Evolutionary conservation across 441 rosid genomes (phyloP), one percentile per base, ranked within the genome.

Genomic region (Manihot esculenta): DNA sequence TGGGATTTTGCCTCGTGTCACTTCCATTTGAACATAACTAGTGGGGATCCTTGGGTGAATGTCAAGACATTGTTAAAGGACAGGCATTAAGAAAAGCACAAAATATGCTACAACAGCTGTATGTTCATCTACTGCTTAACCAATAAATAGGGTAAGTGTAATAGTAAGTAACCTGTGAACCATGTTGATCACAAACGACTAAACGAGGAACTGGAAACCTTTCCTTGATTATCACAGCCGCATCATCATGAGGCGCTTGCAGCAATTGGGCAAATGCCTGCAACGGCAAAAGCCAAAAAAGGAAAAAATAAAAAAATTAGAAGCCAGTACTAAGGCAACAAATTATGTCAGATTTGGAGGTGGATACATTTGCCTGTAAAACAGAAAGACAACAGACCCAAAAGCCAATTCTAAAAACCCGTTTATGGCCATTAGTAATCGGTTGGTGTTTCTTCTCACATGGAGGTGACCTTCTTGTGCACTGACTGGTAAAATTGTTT

Each of bases 181-280:
- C 95, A 76, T 92, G 88, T 80, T 94, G 99, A 83, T 94, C 95
- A 59, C 97, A 94, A 60, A 87, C 78, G 69, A 92, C 99, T 26
- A 92, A 77, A 65, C 99, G 94, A 47, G 99, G 97, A 38, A 83
- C 86, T 10, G 99, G 99, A 78, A 94, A 94, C 80, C 99, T 87
- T 75, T 90, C 89, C 74, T 76, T 89, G 64, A 92, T 81, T 65
- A 90, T 86, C 24, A 72, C 77, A 60, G 81, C 84, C 15, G 84
- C 79, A 72, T 87, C 88, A 72, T 83, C 90, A 47, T 17, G 78
- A 72, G 99, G 99, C 55, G 88, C 90, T 75, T 86, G 91, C 61
- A 94, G 86, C 78, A 92, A 78, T 59, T 84, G 88, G 42, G 81
- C 83, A 85, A 94, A 90, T 41, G 93, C 93, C 97, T 94, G 71